These are phyloP conservation scores for Cladosporium sp. DNA, from an alignment of 2,329 filamentous ascomycete species.

Conservation along the genomic window DNA sequence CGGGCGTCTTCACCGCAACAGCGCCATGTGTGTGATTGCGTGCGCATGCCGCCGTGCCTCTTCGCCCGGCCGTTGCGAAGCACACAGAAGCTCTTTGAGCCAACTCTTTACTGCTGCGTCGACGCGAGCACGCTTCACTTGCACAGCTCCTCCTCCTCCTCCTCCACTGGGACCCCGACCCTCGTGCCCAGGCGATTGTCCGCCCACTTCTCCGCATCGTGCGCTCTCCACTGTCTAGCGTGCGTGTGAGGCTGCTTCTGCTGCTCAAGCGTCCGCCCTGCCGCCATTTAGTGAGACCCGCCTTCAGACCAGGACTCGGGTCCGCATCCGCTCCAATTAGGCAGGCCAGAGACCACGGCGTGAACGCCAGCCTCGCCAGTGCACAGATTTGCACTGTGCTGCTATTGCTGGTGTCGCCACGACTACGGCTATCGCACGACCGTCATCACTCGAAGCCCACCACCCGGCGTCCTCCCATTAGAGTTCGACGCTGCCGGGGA, in stretches of 20 bases:
- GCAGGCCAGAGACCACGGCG: neutral
- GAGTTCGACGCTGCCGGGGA: slow-evolving; percentile 1
- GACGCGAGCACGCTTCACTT: neutral
- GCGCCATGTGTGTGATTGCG: neutral
- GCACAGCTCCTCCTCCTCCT: neutral
- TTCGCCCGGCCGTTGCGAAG: neutral
- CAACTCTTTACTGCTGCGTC: neutral
- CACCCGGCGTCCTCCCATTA: neutral
- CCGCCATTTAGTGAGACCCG: neutral
- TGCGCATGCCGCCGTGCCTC: neutral
- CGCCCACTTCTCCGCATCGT: slow-evolving; percentile 12
- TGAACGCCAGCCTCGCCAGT: neutral
- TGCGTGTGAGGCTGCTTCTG: no score
- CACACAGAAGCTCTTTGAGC: neutral
- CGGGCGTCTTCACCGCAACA: neutral
- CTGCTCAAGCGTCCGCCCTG: slow-evolving; percentile 3
- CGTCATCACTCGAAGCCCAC: neutral
- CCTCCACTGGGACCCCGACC: neutral
- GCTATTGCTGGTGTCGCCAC: slow-evolving; percentile 4
- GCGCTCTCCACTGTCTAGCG: slow-evolving; percentile 6
- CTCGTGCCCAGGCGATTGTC: neutral
- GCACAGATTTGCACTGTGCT: neutral
- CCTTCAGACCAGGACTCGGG: neutral
- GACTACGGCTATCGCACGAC: slow-evolving; percentile 5
- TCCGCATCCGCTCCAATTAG: neutral